phyloP scores from a whole-genome alignment of 306 rosid species.

The Cucurbita moschata region DNA sequence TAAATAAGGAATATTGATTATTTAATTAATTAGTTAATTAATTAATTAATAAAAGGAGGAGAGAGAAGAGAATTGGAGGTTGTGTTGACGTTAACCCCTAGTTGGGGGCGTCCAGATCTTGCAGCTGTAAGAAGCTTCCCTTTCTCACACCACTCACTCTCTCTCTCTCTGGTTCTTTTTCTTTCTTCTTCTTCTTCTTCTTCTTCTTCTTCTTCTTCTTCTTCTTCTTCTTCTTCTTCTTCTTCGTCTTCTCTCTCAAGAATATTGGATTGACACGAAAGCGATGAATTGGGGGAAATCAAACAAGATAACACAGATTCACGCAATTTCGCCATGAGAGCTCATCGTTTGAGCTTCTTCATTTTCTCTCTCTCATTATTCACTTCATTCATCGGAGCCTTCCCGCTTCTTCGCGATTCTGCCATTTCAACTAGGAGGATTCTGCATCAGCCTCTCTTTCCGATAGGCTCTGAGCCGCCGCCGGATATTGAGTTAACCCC shows the following conservation, averaged over 20 bases:
- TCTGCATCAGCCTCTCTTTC: constrained; percentile 64
- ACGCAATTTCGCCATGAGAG: neutral
- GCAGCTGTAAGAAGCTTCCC: constrained; percentile 5
- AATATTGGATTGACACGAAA: neutral
- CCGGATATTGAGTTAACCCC: constrained; percentile 18
- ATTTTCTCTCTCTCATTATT: neutral
- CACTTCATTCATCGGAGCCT: neutral
- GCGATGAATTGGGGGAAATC: neutral
- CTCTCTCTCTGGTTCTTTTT: neutral
- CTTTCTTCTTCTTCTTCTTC: neutral
- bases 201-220: neutral
- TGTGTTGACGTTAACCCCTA: neutral
- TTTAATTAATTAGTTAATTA: neutral
- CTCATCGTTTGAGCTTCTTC: neutral
- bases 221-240: neutral
- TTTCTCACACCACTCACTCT: neutral
- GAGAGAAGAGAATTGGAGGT: neutral
- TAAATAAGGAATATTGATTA: neutral
- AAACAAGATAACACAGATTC: neutral
- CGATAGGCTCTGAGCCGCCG: neutral
- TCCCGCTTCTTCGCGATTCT: neutral
- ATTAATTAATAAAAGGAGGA: neutral
- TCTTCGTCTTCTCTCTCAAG: neutral
- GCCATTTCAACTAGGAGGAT: constrained; percentile 25
- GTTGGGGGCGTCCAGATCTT: constrained; percentile 4